Evolutionary conservation across 2,329 filamentous ascomycete genomes (phyloP).

Genomic region (Elsinoe arachidis): DNA sequence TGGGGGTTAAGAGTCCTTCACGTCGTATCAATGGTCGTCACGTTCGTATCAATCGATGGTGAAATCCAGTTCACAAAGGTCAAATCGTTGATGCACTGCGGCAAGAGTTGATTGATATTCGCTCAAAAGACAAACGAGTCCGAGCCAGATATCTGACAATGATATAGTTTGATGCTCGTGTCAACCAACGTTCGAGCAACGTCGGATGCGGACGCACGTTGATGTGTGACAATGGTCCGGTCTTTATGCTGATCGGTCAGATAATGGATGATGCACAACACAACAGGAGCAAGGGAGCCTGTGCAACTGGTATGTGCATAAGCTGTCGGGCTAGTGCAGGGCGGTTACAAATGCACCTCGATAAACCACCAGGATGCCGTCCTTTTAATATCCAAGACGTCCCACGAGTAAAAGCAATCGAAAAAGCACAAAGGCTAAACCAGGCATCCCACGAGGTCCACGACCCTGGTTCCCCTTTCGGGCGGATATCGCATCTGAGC

Average conservation of each 20-base stretch:
- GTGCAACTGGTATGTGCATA: slow-evolving; percentile 9
- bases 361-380: not conserved
- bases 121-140: not conserved
- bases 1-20: not conserved
- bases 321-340: slow-evolving; percentile 11
- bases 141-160: slow-evolving; percentile 1
- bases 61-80: not conserved
- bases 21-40: not conserved
- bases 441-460: not conserved
- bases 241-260: slow-evolving; percentile 12
- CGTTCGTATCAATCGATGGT: not conserved
- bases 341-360: slow-evolving; percentile 8
- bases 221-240: slow-evolving; percentile 8
- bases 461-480: slow-evolving; percentile 1
- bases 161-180: slow-evolving; percentile 10
- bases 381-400: slow-evolving; percentile 3
- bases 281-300: slow-evolving; percentile 1
- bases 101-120: not conserved
- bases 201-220: slow-evolving; percentile 12
- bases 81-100: not conserved
- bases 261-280: not conserved
- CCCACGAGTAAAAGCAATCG: slow-evolving; percentile 7
- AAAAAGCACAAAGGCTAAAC: slow-evolving; percentile 6
- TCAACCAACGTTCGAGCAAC: slow-evolving; percentile 10
- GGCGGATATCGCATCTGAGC: not conserved